These are phyloP conservation scores for Chaetothyriales sp. DNA, from an alignment of 2,329 filamentous ascomycete genomes.

Conservation along the genomic window DNA sequence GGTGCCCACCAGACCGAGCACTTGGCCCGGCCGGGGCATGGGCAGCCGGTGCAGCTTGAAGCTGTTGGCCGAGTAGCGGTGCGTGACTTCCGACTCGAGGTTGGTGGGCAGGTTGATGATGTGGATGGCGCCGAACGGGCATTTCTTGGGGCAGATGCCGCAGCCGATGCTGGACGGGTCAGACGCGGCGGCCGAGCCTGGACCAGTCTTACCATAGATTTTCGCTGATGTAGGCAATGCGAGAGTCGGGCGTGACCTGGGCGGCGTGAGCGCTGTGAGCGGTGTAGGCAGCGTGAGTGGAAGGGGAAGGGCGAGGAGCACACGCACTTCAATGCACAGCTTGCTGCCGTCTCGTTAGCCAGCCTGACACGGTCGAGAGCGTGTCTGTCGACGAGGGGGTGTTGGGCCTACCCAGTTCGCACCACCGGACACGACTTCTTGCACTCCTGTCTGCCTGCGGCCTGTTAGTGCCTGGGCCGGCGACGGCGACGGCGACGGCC, in stretches of 20 bases:
- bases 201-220: constrained; percentile 36
- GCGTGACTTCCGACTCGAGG: constrained; percentile 93
- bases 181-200: not conserved
- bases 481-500: no score
- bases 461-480: not conserved
- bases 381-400: not conserved
- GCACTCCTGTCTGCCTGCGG: constrained; percentile 95
- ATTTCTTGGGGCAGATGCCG: constrained; percentile 99
- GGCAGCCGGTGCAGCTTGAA: constrained; percentile 98
- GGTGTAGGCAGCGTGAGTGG: not conserved
- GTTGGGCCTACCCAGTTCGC: constrained; percentile 58
- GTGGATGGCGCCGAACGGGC: constrained; percentile 94
- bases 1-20: constrained; percentile 89
- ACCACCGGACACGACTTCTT: constrained; percentile 98
- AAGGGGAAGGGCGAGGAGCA: not conserved
- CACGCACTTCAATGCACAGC: constrained; percentile 71
- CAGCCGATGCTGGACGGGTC: constrained; percentile 33
- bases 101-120: constrained; percentile 99
- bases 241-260: constrained; percentile 57
- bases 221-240: constrained; percentile 97
- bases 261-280: not conserved
- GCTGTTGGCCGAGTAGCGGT: constrained; percentile 97
- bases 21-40: constrained; percentile 88
- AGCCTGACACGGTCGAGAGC: not conserved
- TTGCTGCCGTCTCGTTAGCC: constrained; percentile 35